Evolutionary conservation across 495 filamentous ascomycete species (phyloP).

Genomic region (Penicillium canescens): DNA sequence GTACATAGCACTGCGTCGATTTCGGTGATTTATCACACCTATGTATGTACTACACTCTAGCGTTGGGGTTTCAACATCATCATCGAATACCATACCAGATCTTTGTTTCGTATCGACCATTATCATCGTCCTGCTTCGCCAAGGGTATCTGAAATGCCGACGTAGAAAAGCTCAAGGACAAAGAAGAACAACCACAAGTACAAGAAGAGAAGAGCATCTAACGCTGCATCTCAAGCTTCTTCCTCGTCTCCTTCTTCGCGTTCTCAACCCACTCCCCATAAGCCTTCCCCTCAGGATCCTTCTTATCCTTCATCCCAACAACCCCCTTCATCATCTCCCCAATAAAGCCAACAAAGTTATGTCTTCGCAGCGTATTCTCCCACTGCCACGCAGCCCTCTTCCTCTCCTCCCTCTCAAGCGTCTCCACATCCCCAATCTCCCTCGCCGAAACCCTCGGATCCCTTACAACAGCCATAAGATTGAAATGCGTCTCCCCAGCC

Average conservation of each 20-base stretch:
- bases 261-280: slow-evolving; percentile 81
- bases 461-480: slow-evolving; percentile 86
- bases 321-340: slow-evolving; percentile 90
- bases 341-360: slow-evolving; percentile 96
- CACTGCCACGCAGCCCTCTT: slow-evolving; percentile 88
- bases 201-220: slow-evolving; percentile 1
- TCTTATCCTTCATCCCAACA: slow-evolving; percentile 64
- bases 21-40: slow-evolving; percentile 10
- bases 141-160: slow-evolving; percentile 13
- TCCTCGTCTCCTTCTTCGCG: slow-evolving; percentile 69
- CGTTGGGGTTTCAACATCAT: slow-evolving; percentile 10
- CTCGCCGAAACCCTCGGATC: slow-evolving; percentile 74
- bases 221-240: slow-evolving; percentile 55
- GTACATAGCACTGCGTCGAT: slow-evolving; percentile 18
- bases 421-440: slow-evolving; percentile 81
- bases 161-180: neutral
- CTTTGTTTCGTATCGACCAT: slow-evolving; percentile 2
- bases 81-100: slow-evolving; percentile 10
- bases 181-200: neutral
- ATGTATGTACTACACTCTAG: slow-evolving; percentile 9
- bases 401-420: slow-evolving; percentile 74
- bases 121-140: neutral
- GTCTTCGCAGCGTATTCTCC: slow-evolving; percentile 90
- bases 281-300: slow-evolving; percentile 46
- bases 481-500: slow-evolving; percentile 86